Base-by-base conservation (phyloP, 140 eudicot genomes). In the Stevia rebaudiana region DNA sequence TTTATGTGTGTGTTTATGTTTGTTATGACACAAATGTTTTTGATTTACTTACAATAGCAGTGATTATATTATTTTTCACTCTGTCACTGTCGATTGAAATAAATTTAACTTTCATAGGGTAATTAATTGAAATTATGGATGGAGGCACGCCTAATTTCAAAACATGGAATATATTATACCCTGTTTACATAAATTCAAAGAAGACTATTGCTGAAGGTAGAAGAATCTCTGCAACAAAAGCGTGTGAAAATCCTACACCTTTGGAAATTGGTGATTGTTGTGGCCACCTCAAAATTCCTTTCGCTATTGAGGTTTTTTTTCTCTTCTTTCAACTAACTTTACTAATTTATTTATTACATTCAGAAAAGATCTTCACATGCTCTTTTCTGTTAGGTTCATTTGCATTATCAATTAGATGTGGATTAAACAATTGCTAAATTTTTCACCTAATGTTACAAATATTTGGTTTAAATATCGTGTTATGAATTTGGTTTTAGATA, bases 131-230 rank as follows among this genome's bases (percentile, higher is more conserved):
- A 63, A 65, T 42, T 0, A 87, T 87, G 97, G 89, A 83, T 52
- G 97, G 80, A 6, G 79, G 79, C 36, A 31, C 86, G 17, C 79
- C 86, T 13, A 83, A 83, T 51, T 82, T 88, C 49, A 94, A 88
- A 68, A 94, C 79, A n/a, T 94, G 97, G 97, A 75, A 79, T 5
- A 68, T 88, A 25, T 16, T 94, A 44, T 94, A 94, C 52, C 99
- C 99, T 25, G 75, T 94, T 40, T 94, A 94, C 80, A 83, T 94
- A 11, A 94, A 94, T 70, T 94, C 99, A 18, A 94, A 94, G 86
- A 94, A 94, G 47, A 94, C 94, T 4, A 78, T 86, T 13, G 94
- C 99, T 8, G 94, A 94, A 74, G 98, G 99, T 15, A 81, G 99
- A 30, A 58, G 95, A 66, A 88, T 94, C 18, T 68, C 79, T n/a